Base-by-base conservation (phyloP, 2,329 filamentous ascomycete species). In the Chalaropsis ovoidea region DNA sequence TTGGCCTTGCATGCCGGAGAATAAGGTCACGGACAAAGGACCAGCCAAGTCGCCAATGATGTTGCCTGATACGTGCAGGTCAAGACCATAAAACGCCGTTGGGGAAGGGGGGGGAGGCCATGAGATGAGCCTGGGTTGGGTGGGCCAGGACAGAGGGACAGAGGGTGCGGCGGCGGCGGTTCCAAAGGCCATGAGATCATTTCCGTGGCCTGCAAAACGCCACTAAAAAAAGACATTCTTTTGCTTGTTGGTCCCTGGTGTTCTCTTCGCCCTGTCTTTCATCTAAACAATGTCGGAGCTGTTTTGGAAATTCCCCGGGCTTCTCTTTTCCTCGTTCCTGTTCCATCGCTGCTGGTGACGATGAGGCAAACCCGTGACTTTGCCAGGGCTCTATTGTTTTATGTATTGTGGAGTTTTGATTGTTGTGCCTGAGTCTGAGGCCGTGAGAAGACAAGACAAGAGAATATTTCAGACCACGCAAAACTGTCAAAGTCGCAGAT, bases 401-500 rank as follows among this genome's bases (percentile, higher is more conserved):
- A 39, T 39, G 1, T 39, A 22, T 8, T 1, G 31, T 58, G 27
- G 54, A 58, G 54, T 31, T 58, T 58, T 35, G 54, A 58, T 52
- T 27, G 8, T 24, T 27, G 22, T 52, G 19, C 24, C 24, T 15
- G 22, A 35, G 47, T 52, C 27, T 52, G 54, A 58, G 54, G 3
- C 31, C 24, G 54, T 10, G 54, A 39, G 54, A 58, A 58, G 54
- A 39, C 15, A 39, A 35, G 17, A 58, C 5, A 39, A 35, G n/a
- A 58, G 5, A 3, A 58, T 11, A 52, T 58, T 58, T 58, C 54
- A 58, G 54, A 31, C 54, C 8, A 58, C 39, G 24, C 54, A 58
- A 58, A 58, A 58, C 54, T 58, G 54, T 19, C 54, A 58, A 31
- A n/a, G 54, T 58, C 54, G 27, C 54, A 58, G 54, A 58, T 58